Base-by-base conservation (phyloP, 2,329 filamentous ascomycete species). In the Paecilomyces variotii region DNA sequence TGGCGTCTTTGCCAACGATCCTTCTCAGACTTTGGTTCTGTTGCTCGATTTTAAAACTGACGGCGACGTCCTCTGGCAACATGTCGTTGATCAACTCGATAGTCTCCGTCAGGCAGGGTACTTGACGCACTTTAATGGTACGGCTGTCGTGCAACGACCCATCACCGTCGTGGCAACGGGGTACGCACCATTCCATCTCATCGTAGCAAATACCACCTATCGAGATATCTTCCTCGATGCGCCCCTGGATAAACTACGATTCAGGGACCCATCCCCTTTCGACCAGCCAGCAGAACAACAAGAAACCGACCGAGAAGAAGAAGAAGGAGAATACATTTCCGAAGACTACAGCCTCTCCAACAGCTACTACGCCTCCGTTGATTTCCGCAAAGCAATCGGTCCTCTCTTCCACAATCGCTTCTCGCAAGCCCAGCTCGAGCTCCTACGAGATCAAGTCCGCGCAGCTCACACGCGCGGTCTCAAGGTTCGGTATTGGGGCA, bases 1-100 rank as follows among this genome's bases (percentile, higher is more conserved):
- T 12, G 87, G 87, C 11, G 74, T 90, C 7, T 87, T 84, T 64
- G 76, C 82, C 63, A 73, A 73, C 7, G 73, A 80, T 60, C 80
- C 83, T 0, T 65, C 67, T 1, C 82, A 84, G 65, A 79, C 83
- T 0, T 71, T 89, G 0, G 77, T 83, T 4, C 78, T 91, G 3
- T 78, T 91, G 3, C 79, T 91, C 30, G 88, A 91, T 69, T 75
- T 91, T 68, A 91, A 91, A 72, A 85, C 80, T 1, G 69, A 78
- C 27, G 82, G 80, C 0, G 67, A 66, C 3, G 53, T 56, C 1
- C 63, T 66, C 5, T 73, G 68, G 67, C 60, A 68, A 11, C 35
- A 63, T 32, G 64, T 75, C 11, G 56, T 65, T 0, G 59, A 67
- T 2, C 74, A 79, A 4, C 71, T 82, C 45, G 61, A 68, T 11